Base-by-base conservation (phyloP, 2,329 filamentous ascomycete species). In the Verticillium alfalfae region DNA sequence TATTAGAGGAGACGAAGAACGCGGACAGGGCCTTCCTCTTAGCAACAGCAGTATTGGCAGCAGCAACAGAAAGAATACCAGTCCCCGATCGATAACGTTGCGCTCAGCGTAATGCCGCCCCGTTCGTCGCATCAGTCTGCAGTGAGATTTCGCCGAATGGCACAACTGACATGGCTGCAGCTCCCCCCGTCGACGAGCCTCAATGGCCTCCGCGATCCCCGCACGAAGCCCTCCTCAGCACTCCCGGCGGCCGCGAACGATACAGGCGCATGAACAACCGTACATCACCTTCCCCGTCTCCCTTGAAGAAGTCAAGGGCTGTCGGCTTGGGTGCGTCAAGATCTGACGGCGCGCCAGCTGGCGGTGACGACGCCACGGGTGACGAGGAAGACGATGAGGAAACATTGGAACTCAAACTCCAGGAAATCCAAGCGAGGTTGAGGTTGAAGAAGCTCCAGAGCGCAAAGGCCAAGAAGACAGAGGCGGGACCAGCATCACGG, bases 371-470 rank as follows among this genome's bases (percentile, higher is more conserved):
- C 5, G 77, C 80, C 3, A 78, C 78, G 5, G 82, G 26, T 4
- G 26, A 87, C 10, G 86, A 88, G 0, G 89, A 91, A 5, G 90
- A 96, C 7, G 93, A 96, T 67, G 94, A 97, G 73, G 93, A 98
- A 78, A 96, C 88, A 1, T 77, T 98, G 38, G 87, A 96, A 70
- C 78, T 99, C 65, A 88, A 96, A 72, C 79, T 98, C 5, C 88
- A 93, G 66, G 92, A 91, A 61, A 96, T 99, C 62, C 89, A 98
- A 74, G 92, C 93, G 7, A 88, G 90, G 63, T 77, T 98, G 59
- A 95, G 89, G 74, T 76, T 98, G 66, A 98, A 97, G 75, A 93
- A 89, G 70, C 78, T 98, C 15, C 91, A 95, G 72, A 88, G 88
- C 70, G 75, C 84, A 73, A 85, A 81, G 70, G 76, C 80, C 62